Base-by-base conservation (phyloP, 768 basidiomycete species). In the Mrakia frigida region DNA sequence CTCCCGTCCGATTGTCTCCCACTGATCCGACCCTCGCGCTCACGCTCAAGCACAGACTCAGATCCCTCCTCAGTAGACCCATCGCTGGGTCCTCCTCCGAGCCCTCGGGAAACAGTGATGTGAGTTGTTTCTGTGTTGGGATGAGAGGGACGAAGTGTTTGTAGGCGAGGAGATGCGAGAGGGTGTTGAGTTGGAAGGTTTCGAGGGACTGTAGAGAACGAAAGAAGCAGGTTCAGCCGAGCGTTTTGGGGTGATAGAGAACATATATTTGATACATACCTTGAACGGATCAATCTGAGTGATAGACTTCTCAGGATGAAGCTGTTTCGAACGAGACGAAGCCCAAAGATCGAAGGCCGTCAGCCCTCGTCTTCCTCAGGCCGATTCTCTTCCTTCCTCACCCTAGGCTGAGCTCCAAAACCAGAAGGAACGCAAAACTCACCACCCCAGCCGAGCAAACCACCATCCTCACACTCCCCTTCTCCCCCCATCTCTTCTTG, bases 121-220 rank as follows among this genome's bases (percentile, higher is more conserved):
- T 13, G 23, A 77, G 56, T 3, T 35, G 28, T 7, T 33, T 31
- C 11, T 39, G 74, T 14, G 80, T 81, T 0, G 85, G 85, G 3
- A 86, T 79, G 43, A 86, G 82, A 6, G 84, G 83, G 14, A 82
- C 80, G 61, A 86, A 85, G 77, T 86, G 84, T 75, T 85, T 85
- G 81, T 84, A 86, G 0, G 84, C 81, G 63, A 85, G 80, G 39
- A 85, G 81, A 70, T 85, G 85, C 13, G 84, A 84, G 41, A 86
- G 82, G 7, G 85, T 84, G 79, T 86, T 86, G 79, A 86, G 82
- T 76, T 70, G 28, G 63, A 23, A 63, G 31, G 75, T 63, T 33
- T 63, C 21, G 37, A 71, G 46, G 7, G 53, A 61, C 41, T 61
- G 9, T n/a, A n/a, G 80, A 83, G 84, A n/a, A 82, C 33, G 60